Percentiles rank a stretch among this genome's conserved stretches.
phyloP scores from a whole-genome alignment of 441 rosid genomes.

The Omphalea diandra region DNA sequence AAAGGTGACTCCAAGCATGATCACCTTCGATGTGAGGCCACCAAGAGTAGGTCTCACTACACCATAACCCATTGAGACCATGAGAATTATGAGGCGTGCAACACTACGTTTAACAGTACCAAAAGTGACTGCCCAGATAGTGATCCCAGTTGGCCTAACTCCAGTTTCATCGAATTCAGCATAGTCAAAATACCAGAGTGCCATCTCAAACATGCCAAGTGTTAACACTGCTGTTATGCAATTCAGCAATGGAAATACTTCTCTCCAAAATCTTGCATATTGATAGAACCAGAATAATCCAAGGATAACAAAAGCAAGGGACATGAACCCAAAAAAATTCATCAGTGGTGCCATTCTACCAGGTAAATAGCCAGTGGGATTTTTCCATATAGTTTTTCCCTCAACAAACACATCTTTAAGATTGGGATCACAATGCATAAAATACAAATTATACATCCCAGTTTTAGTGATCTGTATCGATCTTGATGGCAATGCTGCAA shows the following conservation, averaged over 20 bases:
- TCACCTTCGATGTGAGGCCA: constrained; percentile 85
- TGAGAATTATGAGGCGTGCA: constrained; percentile 74
- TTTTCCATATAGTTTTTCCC: constrained; percentile 94
- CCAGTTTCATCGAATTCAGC: constrained; percentile 88
- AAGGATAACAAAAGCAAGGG: constrained; percentile 87
- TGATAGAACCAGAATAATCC: constrained; percentile 94
- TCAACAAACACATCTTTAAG: constrained; percentile 64
- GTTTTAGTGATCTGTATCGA: constrained; percentile 68
- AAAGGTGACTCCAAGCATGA: constrained; percentile 87
- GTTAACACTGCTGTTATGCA: constrained; percentile 84
- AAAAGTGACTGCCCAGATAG: constrained; percentile 88
- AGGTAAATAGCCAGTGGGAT: constrained; percentile 82
- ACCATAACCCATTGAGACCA: constrained; percentile 96
- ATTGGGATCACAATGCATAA: constrained; percentile 81
- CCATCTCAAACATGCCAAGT: constrained; percentile 90
- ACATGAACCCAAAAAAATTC: constrained; percentile 88
- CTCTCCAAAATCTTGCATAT: constrained; percentile 85
- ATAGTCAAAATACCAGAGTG: constrained; percentile 91
- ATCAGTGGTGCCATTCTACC: constrained; percentile 97
- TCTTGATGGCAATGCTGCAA: constrained; percentile 49
- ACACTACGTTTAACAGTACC: constrained; percentile 72
- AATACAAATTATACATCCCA: constrained; percentile 95
- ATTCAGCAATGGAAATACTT: constrained; percentile 84
- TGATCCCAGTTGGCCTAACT: constrained; percentile 79
- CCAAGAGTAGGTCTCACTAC: constrained; percentile 96